These are phyloP conservation scores for Tuctoria greenei DNA, from an alignment of 176 grass and related monocot genomes.

Conservation along the genomic window DNA sequence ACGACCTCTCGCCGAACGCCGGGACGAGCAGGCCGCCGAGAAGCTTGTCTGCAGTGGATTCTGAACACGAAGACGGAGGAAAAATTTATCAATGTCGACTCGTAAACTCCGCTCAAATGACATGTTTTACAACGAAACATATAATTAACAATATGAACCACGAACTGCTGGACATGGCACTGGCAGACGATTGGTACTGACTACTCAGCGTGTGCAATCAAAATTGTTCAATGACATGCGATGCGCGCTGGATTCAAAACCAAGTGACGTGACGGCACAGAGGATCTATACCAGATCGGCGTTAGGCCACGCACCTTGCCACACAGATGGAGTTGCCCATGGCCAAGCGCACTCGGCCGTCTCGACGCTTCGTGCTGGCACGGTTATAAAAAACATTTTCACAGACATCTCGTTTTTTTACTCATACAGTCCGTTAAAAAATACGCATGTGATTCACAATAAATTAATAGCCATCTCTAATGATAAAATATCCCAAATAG, in stretches of 20 bases:
- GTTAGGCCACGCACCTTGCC: conserved; percentile 15
- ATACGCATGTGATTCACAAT: no score
- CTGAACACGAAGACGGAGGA: background rate
- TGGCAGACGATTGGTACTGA: background rate
- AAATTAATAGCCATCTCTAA: no score
- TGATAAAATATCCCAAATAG: no score
- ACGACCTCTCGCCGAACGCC: conserved; percentile 39
- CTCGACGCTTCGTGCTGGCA: background rate
- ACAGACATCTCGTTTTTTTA: no score
- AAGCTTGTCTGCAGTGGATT: conserved; percentile 24
- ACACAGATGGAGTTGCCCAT: background rate
- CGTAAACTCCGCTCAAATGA: background rate
- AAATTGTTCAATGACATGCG: background rate
- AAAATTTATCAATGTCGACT: background rate
- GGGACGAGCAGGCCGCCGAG: conserved; percentile 64
- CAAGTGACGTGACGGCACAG: background rate
- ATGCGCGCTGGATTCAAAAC: background rate
- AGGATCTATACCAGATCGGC: background rate
- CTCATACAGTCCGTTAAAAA: no score
- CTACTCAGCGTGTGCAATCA: background rate
- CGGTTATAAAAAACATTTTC: no score
- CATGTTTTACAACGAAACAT: background rate
- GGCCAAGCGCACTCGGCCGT: conserved; percentile 24
- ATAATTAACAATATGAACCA: background rate
- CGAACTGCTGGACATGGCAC: background rate